Percentiles rank a stretch among this genome's conserved stretches.
phyloP scores from a whole-genome alignment of 2,329 filamentous ascomycete genomes.

The Rhinocladiella similis region DNA sequence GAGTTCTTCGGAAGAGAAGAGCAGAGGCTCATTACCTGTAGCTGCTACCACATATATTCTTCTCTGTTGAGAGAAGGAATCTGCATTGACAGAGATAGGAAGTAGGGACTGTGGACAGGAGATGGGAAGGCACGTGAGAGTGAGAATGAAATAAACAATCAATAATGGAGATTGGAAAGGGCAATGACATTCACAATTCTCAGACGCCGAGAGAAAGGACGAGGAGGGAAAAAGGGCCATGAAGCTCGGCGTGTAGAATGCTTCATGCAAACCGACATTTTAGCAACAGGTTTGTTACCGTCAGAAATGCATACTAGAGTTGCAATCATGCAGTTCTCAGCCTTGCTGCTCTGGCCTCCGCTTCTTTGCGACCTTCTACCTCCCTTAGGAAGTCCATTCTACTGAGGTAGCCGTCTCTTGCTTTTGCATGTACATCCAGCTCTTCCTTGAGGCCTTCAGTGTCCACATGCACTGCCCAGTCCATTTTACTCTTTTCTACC shows the following conservation, averaged over 20 bases:
- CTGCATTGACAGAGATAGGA: not conserved
- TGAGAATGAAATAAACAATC: not conserved
- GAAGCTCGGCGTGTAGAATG: not conserved
- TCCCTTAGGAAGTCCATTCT: constrained; percentile 64
- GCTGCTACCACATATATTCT: not conserved
- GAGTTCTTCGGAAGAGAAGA: not conserved
- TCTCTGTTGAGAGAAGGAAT: not conserved
- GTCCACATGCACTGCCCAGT: constrained; percentile 66
- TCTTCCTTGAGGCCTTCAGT: constrained; percentile 62
- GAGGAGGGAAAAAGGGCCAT: not conserved
- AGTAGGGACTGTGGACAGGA: not conserved
- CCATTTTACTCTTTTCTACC: constrained; percentile 64
- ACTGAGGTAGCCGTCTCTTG: constrained; percentile 61
- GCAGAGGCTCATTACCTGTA: not conserved
- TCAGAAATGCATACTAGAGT: not conserved
- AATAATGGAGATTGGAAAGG: no score
- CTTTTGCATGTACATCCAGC: constrained; percentile 60
- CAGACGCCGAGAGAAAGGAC: not conserved
- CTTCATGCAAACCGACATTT: not conserved
- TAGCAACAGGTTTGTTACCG: not conserved
- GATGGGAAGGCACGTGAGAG: not conserved
- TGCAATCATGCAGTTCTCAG: constrained; percentile 38
- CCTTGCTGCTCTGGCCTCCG: constrained; percentile 55
- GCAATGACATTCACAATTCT: not conserved
- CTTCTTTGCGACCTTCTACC: constrained; percentile 57